These are phyloP conservation scores for Tetrahymena borealis DNA, from an alignment of 73 alveolate genomes.

Conservation along the genomic window DNA sequence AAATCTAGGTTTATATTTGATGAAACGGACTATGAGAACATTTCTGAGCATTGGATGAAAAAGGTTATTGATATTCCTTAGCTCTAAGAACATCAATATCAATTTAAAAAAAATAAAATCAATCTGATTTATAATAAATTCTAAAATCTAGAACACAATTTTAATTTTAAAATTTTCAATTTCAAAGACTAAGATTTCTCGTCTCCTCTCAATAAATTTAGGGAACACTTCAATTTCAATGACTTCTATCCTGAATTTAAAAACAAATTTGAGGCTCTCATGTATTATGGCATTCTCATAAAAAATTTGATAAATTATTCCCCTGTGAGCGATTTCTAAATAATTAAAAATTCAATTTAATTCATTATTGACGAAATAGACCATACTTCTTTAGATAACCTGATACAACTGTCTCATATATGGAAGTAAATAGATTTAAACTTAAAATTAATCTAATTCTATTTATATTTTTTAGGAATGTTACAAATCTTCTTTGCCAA, in stretches of 20 bases:
- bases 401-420: background rate
- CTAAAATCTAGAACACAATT: background rate
- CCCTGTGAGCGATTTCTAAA: background rate
- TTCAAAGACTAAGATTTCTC: background rate
- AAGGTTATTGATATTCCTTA: background rate
- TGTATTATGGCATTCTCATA: background rate
- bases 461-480: background rate
- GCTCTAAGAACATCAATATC: background rate
- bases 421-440: background rate
- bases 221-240: background rate
- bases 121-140: background rate
- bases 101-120: background rate
- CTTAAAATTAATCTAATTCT: background rate
- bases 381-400: background rate
- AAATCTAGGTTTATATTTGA: background rate
- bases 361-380: background rate
- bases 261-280: background rate
- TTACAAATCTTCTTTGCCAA: background rate
- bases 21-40: background rate
- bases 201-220: background rate
- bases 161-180: background rate
- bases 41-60: background rate
- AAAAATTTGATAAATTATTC: background rate
- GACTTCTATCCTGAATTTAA: background rate
- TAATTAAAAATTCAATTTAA: background rate